A percentile compares a stretch with the other conserved stretches of the same genome.
These are phyloP conservation scores for Gonium pectorale DNA, from an alignment of 139 green algal genomes.

Conservation along the genomic window DNA sequence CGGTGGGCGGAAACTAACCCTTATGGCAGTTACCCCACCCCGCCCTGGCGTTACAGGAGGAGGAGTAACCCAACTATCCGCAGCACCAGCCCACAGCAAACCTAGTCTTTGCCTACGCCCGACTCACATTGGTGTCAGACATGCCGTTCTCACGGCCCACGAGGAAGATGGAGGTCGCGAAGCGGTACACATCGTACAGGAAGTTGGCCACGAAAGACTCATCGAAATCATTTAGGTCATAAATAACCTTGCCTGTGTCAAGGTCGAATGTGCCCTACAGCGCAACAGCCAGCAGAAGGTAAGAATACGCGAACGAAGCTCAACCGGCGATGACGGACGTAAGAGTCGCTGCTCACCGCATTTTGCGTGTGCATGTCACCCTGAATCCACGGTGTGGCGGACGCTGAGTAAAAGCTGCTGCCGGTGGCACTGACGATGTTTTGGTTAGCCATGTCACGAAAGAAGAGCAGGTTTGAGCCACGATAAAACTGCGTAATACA, in stretches of 20 bases:
- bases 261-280: not conserved
- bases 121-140: not conserved
- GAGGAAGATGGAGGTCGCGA: not conserved
- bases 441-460: slow-evolving; percentile 3
- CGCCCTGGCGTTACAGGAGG: too few relatives aligned
- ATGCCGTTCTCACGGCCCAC: not conserved
- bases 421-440: not conserved
- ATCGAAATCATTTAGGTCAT: slow-evolving; percentile 31
- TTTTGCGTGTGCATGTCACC: slow-evolving; percentile 19
- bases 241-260: not conserved
- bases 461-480: not conserved
- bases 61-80: too few relatives aligned
- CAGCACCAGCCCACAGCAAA: too few relatives aligned
- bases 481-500: slow-evolving; percentile 13
- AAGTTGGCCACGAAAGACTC: slow-evolving; percentile 28
- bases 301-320: too few relatives aligned
- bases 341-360: not conserved
- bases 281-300: too few relatives aligned
- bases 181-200: slow-evolving; percentile 32
- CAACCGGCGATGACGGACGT: too few relatives aligned
- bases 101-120: too few relatives aligned
- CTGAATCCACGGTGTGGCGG: slow-evolving; percentile 6
- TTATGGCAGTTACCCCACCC: too few relatives aligned
- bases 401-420: not conserved
- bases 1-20: too few relatives aligned